Base-by-base conservation (phyloP, 495 filamentous ascomycete species). In the Astrocystis sublimbata region DNA sequence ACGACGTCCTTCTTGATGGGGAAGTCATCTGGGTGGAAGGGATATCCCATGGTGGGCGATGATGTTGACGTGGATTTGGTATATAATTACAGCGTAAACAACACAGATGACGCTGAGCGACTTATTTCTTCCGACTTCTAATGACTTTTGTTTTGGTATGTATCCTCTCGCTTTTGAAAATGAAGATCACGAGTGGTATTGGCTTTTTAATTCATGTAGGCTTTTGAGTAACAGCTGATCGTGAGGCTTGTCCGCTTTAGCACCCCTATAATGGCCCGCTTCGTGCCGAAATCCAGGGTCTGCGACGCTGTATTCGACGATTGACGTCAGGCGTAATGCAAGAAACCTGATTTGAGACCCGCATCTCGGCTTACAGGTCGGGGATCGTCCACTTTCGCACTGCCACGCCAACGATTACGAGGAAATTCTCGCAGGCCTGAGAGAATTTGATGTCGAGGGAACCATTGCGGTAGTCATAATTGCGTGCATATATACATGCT, bases 11-110 rank as follows among this genome's bases (percentile, higher is more conserved):
- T 38, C 56, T 71, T 69, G 66, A 71, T 35, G 56, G 69, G 69
- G 66, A 71, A 71, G 67, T 71, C 69, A n/a, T 71, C 66, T 8
- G 69, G 69, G 60, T 63, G 59, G 62, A 71, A 71, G 0, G 69
- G 69, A 54, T 71, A 62, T 46, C 61, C 60, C 69, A 71, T 71
- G 55, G n/a, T 67, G 35, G 15, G 31, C 31, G 13, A 26, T 12
- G 24, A 31, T 2, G 38, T 3, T 45, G 54, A 7, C 5, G 28
- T 1, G 30, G 45, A 6, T 36, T 21, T 31, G 7, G 0, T 46
- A 21, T 58, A 23, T 46, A 46, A 19, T n/a, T n/a, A n/a, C n/a
- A n/a, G n/a, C n/a, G n/a, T n/a, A n/a, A n/a, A n/a, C n/a, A n/a
- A n/a, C n/a, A n/a, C n/a, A n/a, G n/a, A n/a, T n/a, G n/a, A n/a